Base-by-base conservation (phyloP, 228 moss, liverwort and hornwort species). In the Sphagnum magellanicum region DNA sequence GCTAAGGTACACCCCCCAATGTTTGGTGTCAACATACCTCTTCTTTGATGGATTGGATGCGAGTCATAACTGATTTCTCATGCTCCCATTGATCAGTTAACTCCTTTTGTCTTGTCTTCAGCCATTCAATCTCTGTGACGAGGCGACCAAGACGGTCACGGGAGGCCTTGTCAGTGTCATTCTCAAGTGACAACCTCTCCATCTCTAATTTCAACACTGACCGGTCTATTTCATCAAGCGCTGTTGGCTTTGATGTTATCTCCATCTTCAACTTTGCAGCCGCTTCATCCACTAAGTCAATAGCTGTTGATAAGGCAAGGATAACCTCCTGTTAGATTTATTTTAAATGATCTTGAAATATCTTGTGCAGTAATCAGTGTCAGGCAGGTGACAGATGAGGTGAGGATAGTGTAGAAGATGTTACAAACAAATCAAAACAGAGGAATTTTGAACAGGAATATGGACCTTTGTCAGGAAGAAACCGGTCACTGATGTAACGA, bases 221-320 rank as follows among this genome's bases (percentile, higher is more conserved):
- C 70, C 95, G 85, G 51, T 96, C 95, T 12, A 96, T 86, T 75
- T 96, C 95, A 79, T 96, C 95, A 64, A 96, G 66, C 16, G 95
- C 79, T 10, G 95, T 95, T 14, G 95, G 95, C 74, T 95, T 95
- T 11, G 95, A 95, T n/a, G 95, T 95, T 4, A 95, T 92, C 75
- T 95, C 95, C 92, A 96, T 96, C 77, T 96, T 96, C 77, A 96
- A 62, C 78, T 97, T 97, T 59, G 97, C 97, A 50, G 95, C 95
- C 63, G 92, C 91, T 76, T 97, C 97, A 65, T 96, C 92, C 12
- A 96, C 92, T 47, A 96, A 72, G 64, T 96, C 95, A 65, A 96
- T 96, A 50, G 95, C 92, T 95, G 90, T 49, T 81, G 47, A 71
- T 63, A 14, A 50, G 32, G 32, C 32, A 32, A 32, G 32, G 32